phyloP scores from a whole-genome alignment of 371 early-diverging fungal genomes.

The Mortierella sp. region DNA sequence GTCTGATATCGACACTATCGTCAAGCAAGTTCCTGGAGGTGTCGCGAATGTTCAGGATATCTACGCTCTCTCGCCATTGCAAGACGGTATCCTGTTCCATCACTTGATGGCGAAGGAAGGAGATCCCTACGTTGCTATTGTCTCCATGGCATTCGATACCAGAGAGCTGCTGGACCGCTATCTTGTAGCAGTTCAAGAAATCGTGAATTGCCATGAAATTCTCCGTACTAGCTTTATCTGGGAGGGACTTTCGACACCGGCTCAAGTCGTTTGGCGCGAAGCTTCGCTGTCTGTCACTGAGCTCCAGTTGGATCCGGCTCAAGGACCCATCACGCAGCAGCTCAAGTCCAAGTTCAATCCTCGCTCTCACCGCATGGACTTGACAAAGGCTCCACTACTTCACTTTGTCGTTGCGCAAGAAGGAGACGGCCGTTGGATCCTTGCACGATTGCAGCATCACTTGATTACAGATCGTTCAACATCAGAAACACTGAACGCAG shows the following conservation, averaged over 20 bases:
- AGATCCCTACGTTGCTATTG: slow-evolving; percentile 5
- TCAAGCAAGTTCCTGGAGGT: slow-evolving; percentile 9
- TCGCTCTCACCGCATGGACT: slow-evolving; percentile 4
- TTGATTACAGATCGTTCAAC: slow-evolving; percentile 17
- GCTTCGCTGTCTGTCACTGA: slow-evolving; percentile 6
- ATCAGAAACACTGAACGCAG: neutral
- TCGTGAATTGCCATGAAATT: slow-evolving; percentile 18
- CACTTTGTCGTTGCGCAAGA: slow-evolving; percentile 11
- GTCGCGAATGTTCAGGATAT: slow-evolving; percentile 24
- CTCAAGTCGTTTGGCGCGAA: slow-evolving; percentile 18
- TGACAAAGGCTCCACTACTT: slow-evolving; percentile 10
- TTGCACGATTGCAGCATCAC: slow-evolving; percentile 12
- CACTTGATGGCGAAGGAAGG: slow-evolving; percentile 9
- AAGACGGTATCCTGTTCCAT: slow-evolving; percentile 25
- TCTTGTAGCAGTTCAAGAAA: slow-evolving; percentile 4
- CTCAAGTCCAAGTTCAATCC: slow-evolving; percentile 6
- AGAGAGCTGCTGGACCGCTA: slow-evolving; percentile 9
- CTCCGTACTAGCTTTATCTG: slow-evolving; percentile 19
- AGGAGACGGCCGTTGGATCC: slow-evolving; percentile 10
- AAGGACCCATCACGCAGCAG: slow-evolving; percentile 13
- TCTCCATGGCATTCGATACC: slow-evolving; percentile 1
- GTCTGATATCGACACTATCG: slow-evolving; percentile 10
- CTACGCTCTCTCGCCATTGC: slow-evolving; percentile 18
- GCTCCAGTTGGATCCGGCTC: slow-evolving; percentile 7
- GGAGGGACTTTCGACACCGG: slow-evolving; percentile 18